Percentiles rank a stretch among this genome's conserved stretches.
Evolutionary conservation across 345 rosid genomes (phyloP).

Genomic region (Eucalyptus pumila): DNA sequence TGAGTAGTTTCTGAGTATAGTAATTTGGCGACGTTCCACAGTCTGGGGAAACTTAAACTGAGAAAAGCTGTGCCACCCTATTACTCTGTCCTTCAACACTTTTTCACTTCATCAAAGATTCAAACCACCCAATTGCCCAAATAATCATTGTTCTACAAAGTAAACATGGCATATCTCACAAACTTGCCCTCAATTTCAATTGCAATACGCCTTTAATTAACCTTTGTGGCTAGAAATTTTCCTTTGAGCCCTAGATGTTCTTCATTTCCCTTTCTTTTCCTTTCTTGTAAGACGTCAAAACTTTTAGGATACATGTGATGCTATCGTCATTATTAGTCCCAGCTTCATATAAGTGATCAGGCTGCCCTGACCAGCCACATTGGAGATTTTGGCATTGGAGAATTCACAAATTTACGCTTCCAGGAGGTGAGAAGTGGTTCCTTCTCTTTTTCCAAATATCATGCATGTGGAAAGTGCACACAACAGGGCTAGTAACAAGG

Average conservation of each 20-base stretch:
- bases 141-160: background rate
- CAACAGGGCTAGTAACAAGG: background rate
- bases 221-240: background rate
- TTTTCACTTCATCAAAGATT: background rate
- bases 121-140: background rate
- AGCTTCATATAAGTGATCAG: background rate
- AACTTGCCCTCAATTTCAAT: background rate
- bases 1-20: background rate
- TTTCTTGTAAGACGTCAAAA: background rate
- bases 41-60: background rate
- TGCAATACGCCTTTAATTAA: background rate
- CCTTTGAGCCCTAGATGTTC: background rate
- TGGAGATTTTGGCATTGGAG: background rate
- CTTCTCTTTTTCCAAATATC: background rate
- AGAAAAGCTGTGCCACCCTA: background rate
- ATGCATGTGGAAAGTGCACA: background rate
- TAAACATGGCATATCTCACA: background rate
- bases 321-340: background rate
- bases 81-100: background rate
- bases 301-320: background rate
- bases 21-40: background rate
- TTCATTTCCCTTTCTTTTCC: background rate
- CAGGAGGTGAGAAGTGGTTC: background rate
- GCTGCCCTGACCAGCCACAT: background rate
- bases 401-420: background rate